Base-by-base conservation (phyloP, 2,329 filamentous ascomycete species). In the Epichloe festucae region DNA sequence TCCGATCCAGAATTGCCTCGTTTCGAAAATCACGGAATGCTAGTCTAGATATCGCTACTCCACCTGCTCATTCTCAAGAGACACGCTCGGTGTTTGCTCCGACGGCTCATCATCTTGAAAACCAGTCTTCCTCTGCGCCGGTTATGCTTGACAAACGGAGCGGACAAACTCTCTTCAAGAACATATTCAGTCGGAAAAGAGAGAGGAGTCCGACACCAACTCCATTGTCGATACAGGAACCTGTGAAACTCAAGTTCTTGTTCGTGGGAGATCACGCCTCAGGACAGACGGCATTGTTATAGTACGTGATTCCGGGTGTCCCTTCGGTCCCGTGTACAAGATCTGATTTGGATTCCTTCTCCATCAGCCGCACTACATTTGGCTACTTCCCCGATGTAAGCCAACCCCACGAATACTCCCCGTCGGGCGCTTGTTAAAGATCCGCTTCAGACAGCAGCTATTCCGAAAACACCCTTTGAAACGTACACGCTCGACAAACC, bases 251-350 rank as follows among this genome's bases (percentile, higher is more conserved):
- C 27, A 67, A 64, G 40, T 67, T 68, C 51, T 52, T 70, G 52
- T 70, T 69, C 53, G 65, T 70, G 1, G 68, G 68, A 0, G 60
- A 60, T 17, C 57, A 57, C 2, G 51, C 47, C 0, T 57, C 59
- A 2, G 68, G 68, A 2, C 68, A 70, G 57, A 70, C 68, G 1
- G 67, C 66, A 11, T 56, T 70, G 50, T 57, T 70, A 17, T 70
- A 68, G 67, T 70, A 43, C 50, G 65, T 50, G n/a, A 31, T 8
- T 39, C 15, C 44, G 3, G 6, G 4, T n/a, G 7, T 10, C 17
- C 15, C 6, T 10, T 40, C 19, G 14, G 4, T 45, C 15, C 17
- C 10, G 12, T 19, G 5, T 11, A 5, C 4, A 5, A 8, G 5
- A 17, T 10, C 2, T 48, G 4, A 6, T 27, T 40, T 8, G 3